A percentile compares a stretch with the other conserved stretches of the same genome.
Evolutionary conservation across 2,329 filamentous ascomycete genomes (phyloP).

Genomic region (Scedosporium dehoogii): DNA sequence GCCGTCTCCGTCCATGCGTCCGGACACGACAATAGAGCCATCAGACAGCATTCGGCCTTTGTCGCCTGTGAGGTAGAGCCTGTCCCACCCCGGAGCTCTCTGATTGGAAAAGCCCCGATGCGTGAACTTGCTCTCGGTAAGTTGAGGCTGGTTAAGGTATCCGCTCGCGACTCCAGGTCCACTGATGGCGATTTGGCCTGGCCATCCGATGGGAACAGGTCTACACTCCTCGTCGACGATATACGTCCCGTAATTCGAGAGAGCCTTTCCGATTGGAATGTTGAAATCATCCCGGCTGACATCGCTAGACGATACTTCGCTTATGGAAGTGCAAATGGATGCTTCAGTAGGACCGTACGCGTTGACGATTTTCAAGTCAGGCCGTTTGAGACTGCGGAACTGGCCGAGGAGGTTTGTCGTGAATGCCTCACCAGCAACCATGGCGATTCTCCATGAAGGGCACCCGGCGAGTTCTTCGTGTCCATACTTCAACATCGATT

Average conservation of each 20-base stretch:
- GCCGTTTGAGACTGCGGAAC: not conserved
- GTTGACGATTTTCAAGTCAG: not conserved
- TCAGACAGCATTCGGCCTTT: conserved; percentile 21
- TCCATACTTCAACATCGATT: no score
- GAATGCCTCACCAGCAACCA: not conserved
- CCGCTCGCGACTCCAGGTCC: not conserved
- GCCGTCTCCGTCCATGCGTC: conserved; percentile 29
- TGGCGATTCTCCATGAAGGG: not conserved
- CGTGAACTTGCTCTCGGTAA: not conserved
- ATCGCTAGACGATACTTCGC: no score
- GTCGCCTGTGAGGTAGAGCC: conserved; percentile 30
- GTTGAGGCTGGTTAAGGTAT: not conserved
- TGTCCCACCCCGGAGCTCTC: not conserved
- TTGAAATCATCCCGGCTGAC: not conserved
- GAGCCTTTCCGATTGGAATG: not conserved
- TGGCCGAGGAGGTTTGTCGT: not conserved
- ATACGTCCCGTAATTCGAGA: not conserved
- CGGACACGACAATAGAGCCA: conserved; percentile 23
- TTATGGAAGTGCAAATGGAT: no score
- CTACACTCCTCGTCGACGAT: not conserved
- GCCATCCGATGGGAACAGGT: not conserved
- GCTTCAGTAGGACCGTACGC: not conserved
- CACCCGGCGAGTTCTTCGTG: no score
- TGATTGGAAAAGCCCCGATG: not conserved
- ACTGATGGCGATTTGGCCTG: not conserved